phyloP scores from a whole-genome alignment of 176 grass and related monocot species.

The Alloteropsis semialata region DNA sequence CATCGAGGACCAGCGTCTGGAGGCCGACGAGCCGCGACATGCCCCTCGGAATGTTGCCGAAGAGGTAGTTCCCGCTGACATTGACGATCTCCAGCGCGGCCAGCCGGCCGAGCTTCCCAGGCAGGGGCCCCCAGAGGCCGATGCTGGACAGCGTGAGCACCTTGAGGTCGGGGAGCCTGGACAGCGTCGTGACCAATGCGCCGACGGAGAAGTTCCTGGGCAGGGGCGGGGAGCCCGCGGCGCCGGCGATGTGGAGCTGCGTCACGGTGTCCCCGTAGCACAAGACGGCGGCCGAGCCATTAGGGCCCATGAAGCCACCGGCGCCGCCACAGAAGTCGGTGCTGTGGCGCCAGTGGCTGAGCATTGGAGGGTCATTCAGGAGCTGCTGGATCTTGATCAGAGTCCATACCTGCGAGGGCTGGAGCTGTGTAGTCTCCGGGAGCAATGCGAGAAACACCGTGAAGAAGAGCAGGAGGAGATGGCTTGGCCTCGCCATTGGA shows the following conservation, averaged over 20 bases:
- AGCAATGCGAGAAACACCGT: conserved; percentile 8
- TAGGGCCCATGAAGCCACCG: conserved; percentile 17
- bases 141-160: conserved; percentile 80
- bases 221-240: conserved; percentile 41
- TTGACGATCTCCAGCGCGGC: conserved; percentile 78
- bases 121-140: conserved; percentile 78
- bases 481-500: conserved; percentile 26
- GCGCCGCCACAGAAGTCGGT: conserved; percentile 73
- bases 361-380: conserved; percentile 51
- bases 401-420: conserved; percentile 68
- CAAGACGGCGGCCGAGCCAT: conserved; percentile 49
- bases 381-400: conserved; percentile 83
- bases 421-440: conserved; percentile 43
- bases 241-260: conserved; percentile 74
- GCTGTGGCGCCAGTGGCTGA: conserved; percentile 69
- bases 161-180: conserved; percentile 80
- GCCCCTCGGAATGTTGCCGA: conserved; percentile 54
- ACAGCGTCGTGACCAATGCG: conserved; percentile 63
- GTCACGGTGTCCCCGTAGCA: conserved; percentile 92
- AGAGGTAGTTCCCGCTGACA: conserved; percentile 80
- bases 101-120: conserved; percentile 59
- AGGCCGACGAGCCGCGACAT: conserved; percentile 56
- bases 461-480: conserved; percentile 21
- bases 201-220: conserved; percentile 78
- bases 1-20: conserved; percentile 83